A percentile compares a stretch with the other conserved stretches of the same genome.
These are phyloP conservation scores for Phytophthora meadii DNA, from an alignment of 352 stramenopile genomes.

Conservation along the genomic window DNA sequence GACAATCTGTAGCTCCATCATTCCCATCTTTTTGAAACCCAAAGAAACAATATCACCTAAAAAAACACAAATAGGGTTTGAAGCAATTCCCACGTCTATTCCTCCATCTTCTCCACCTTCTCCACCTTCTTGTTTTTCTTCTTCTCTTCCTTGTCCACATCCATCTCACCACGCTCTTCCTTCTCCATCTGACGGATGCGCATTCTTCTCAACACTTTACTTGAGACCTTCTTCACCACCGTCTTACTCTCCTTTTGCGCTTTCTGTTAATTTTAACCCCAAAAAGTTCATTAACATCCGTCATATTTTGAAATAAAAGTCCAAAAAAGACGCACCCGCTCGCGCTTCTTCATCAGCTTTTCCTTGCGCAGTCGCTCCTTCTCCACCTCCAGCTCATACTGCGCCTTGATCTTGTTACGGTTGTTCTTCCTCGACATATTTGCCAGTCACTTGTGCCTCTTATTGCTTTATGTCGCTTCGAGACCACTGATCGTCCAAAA, in stretches of 20 bases:
- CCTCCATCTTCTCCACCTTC: slow-evolving; percentile 68
- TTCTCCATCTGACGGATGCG: slow-evolving; percentile 65
- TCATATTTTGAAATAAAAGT: too few relatives aligned
- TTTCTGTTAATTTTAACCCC: slow-evolving; percentile 40
- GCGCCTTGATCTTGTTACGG: slow-evolving; percentile 79
- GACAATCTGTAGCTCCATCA: slow-evolving; percentile 52
- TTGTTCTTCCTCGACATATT: slow-evolving; percentile 86
- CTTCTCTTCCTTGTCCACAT: slow-evolving; percentile 44
- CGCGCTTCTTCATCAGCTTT: slow-evolving; percentile 75
- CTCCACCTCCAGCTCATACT: slow-evolving; percentile 83
- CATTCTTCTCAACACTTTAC: slow-evolving; percentile 76
- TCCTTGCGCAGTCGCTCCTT: slow-evolving; percentile 77
- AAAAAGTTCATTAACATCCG: too few relatives aligned
- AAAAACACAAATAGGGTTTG: neutral
- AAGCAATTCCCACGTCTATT: slow-evolving; percentile 34
- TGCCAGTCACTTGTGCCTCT: neutral
- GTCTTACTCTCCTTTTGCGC: slow-evolving; percentile 59
- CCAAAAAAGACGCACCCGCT: slow-evolving; percentile 44
- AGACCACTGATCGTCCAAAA: slow-evolving; percentile 23
- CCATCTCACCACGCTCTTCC: slow-evolving; percentile 52
- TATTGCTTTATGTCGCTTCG: slow-evolving; percentile 28
- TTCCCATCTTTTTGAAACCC: slow-evolving; percentile 19
- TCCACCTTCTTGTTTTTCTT: slow-evolving; percentile 38
- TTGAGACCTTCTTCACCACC: slow-evolving; percentile 79
- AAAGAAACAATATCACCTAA: slow-evolving; percentile 7